Percentiles rank a stretch among this genome's conserved stretches.
Conservation (phyloP, 345 rosid species). For the Salix udensis region DNA sequence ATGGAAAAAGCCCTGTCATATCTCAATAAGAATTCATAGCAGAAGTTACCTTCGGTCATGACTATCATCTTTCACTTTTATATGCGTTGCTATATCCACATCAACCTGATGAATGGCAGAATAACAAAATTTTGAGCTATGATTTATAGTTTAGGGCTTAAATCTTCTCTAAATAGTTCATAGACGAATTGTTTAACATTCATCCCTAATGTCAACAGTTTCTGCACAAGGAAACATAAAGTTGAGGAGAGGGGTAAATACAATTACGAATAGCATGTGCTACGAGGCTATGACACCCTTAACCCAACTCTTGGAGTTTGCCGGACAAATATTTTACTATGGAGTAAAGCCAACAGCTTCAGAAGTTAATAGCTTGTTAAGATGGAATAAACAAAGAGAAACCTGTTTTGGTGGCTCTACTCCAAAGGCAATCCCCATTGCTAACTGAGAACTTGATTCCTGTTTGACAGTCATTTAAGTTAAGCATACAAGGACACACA, state of each 20-base stretch:
- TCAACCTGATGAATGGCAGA: conserved; percentile 58
- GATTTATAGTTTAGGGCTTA: neutral
- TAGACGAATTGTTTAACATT: neutral
- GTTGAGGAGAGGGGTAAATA: neutral
- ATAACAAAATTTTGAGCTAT: conserved; percentile 11
- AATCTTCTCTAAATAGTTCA: conserved; percentile 11
- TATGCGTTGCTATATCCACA: conserved; percentile 86
- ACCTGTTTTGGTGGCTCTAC: conserved; percentile 74
- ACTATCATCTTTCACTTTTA: conserved; percentile 64
- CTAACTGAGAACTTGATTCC: conserved; percentile 97
- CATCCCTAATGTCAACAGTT: neutral
- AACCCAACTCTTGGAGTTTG: neutral
- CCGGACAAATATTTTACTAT: neutral
- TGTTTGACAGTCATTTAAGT: conserved; percentile 29
- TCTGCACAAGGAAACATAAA: conserved; percentile 1
- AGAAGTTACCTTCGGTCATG: conserved; percentile 67
- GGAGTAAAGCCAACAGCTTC: conserved; percentile 9
- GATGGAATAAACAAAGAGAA: neutral
- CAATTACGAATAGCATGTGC: no score
- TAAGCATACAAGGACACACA: conserved; percentile 2
- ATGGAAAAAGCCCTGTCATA: conserved; percentile 5
- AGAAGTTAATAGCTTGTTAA: conserved; percentile 7
- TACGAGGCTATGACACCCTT: neutral
- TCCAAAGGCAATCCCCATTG: conserved; percentile 95
- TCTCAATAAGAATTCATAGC: conserved; percentile 8